Evolutionary conservation across 1,139 yeast genomes (phyloP).

Genomic region (Suhomyces terraborum): DNA sequence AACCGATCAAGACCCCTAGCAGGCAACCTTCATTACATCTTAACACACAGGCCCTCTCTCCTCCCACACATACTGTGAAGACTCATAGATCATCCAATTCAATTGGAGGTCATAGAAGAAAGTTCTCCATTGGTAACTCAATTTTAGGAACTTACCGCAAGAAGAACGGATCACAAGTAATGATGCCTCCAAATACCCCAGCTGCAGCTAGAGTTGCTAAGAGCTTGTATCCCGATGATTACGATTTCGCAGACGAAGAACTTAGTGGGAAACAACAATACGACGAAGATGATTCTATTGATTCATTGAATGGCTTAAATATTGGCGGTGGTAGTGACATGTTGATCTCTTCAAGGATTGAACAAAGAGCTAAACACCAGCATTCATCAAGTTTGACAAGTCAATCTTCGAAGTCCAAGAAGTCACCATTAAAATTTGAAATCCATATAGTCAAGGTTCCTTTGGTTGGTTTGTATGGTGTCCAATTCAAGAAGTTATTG

Average conservation of each 20-base stretch:
- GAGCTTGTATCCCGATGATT: slow-evolving; percentile 45
- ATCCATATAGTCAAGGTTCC: slow-evolving; percentile 93
- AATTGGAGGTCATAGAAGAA: slow-evolving; percentile 54
- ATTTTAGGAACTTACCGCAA: slow-evolving; percentile 48
- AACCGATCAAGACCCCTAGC: slow-evolving; percentile 32
- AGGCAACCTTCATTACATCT: slow-evolving; percentile 45
- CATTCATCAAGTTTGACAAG: slow-evolving; percentile 31
- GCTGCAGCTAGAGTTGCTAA: slow-evolving; percentile 47
- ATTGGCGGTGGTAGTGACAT: slow-evolving; percentile 64
- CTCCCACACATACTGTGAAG: slow-evolving; percentile 24
- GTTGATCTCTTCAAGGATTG: slow-evolving; percentile 61
- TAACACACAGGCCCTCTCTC: slow-evolving; percentile 31
- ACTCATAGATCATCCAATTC: slow-evolving; percentile 35
- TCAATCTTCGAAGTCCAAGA: slow-evolving; percentile 25
- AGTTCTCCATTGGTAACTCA: slow-evolving; percentile 63
- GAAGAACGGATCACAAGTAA: slow-evolving; percentile 47
- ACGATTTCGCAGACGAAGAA: slow-evolving; percentile 28
- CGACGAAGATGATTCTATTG: slow-evolving; percentile 61
- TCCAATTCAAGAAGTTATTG: slow-evolving; percentile 87
- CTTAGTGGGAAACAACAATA: slow-evolving; percentile 28
- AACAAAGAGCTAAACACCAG: slow-evolving; percentile 48
- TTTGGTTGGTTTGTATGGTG: slow-evolving; percentile 86
- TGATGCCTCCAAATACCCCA: slow-evolving; percentile 54
- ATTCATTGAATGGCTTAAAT: slow-evolving; percentile 53
- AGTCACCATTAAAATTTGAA: slow-evolving; percentile 76